Evolutionary conservation across 1,284 basidiomycete genomes (phyloP).

Genomic region (Papiliotrema fonsecae): DNA sequence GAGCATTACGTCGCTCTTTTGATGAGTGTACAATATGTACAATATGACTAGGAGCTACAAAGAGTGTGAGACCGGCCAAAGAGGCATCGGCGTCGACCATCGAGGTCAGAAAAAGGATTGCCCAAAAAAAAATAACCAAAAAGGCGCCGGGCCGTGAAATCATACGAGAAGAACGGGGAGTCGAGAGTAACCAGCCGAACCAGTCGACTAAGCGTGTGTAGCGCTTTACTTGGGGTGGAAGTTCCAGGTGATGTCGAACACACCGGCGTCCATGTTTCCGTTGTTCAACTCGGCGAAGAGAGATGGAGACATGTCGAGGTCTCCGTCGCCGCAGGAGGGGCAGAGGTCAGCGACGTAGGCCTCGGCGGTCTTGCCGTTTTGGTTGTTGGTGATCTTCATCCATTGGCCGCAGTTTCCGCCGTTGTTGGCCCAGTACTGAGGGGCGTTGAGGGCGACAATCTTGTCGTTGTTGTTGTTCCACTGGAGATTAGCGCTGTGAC

Average conservation of each 20-base stretch:
- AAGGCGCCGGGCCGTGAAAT: no score
- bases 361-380: slow-evolving; percentile 55
- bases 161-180: not conserved
- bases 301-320: slow-evolving; percentile 48
- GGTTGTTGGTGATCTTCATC: slow-evolving; percentile 59
- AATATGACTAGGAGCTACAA: no score
- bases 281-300: slow-evolving; percentile 41
- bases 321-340: slow-evolving; percentile 47
- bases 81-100: no score
- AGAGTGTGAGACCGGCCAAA: no score
- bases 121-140: no score
- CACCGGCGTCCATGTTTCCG: slow-evolving; percentile 4
- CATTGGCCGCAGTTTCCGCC: slow-evolving; percentile 55
- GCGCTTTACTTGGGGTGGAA: no score
- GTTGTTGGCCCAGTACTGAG: slow-evolving; percentile 53
- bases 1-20: no score
- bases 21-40: no score
- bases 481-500: not conserved
- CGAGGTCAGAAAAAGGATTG: no score
- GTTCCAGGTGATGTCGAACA: slow-evolving; percentile 4
- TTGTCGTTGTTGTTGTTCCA: not conserved
- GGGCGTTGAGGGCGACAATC: slow-evolving; percentile 45
- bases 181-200: no score
- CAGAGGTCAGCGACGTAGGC: slow-evolving; percentile 58
- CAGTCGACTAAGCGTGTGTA: slow-evolving; percentile 4